phyloP scores from a whole-genome alignment of 305 asterid genomes.

The Solanum chacoense region DNA sequence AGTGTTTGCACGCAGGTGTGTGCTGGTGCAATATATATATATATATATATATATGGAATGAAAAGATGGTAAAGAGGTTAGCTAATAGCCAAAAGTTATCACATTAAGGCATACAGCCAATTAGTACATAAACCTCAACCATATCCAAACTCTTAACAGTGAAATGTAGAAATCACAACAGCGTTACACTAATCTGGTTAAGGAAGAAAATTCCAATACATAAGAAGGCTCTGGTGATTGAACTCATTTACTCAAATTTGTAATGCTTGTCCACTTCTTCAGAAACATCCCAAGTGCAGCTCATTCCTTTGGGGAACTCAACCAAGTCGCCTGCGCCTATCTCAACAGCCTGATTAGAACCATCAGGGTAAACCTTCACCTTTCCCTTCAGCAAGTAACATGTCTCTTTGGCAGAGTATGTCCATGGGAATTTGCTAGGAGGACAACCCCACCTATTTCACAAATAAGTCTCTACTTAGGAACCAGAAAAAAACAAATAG shows the following conservation, averaged over 20 bases:
- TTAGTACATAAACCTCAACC: neutral
- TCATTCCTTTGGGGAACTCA: conserved; percentile 85
- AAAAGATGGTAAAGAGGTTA: neutral
- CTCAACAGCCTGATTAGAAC: conserved; percentile 60
- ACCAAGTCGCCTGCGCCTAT: conserved; percentile 79
- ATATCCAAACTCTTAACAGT: neutral
- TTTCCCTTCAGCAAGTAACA: conserved; percentile 75
- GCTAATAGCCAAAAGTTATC: neutral
- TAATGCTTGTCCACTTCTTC: conserved; percentile 85
- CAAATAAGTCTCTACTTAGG: neutral
- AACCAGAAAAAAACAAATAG: neutral
- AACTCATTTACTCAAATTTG: conserved; percentile 41
- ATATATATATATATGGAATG: too few species aligned
- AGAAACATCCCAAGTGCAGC: conserved; percentile 94
- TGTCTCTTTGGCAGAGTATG: conserved; percentile 69
- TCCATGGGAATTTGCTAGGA: conserved; percentile 92
- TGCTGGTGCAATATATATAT: neutral
- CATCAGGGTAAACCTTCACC: conserved; percentile 78
- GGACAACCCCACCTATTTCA: conserved; percentile 77
- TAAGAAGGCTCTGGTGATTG: neutral
- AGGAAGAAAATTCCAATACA: neutral
- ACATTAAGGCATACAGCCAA: neutral
- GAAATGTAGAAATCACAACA: neutral
- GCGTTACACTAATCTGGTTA: neutral
- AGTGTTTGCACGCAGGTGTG: neutral